phyloP scores from a whole-genome alignment of 164 flowering plant genomes.

The Akebia trifoliata region DNA sequence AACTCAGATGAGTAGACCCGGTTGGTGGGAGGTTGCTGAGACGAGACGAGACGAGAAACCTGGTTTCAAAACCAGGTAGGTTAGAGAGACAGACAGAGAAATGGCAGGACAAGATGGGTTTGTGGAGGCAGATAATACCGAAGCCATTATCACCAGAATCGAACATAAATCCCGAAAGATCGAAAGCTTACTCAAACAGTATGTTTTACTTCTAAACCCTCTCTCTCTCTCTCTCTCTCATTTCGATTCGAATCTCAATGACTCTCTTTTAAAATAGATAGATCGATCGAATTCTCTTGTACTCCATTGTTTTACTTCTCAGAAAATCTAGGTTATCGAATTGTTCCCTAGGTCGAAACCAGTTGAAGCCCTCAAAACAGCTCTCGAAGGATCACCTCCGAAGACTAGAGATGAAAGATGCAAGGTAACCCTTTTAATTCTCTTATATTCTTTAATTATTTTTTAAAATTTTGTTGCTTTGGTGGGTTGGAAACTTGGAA shows the following conservation, averaged over 20 bases:
- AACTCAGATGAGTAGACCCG: too few relatives aligned
- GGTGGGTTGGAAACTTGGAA: neutral
- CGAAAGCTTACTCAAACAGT: constrained; percentile 93
- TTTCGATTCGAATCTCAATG: neutral
- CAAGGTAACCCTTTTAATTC: constrained; percentile 42
- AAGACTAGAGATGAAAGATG: constrained; percentile 82
- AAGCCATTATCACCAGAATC: constrained; percentile 81
- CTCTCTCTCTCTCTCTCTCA: neutral
- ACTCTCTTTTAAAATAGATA: neutral
- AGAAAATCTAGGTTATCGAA: neutral
- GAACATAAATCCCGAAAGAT: constrained; percentile 91
- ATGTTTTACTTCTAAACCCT: constrained; percentile 1
- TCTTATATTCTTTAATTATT: neutral
- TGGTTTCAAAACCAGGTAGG: too few relatives aligned
- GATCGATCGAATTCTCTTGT: neutral
- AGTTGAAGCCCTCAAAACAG: constrained; percentile 91
- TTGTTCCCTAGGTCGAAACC: constrained; percentile 49
- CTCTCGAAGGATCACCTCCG: constrained; percentile 89
- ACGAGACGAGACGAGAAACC: too few relatives aligned
- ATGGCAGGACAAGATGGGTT: constrained; percentile 39
- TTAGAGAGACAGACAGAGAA: neutral
- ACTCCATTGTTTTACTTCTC: neutral
- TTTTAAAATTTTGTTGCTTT: constrained; percentile 7
- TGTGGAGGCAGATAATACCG: constrained; percentile 73
- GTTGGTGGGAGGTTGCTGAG: too few relatives aligned